Evolutionary conservation across 768 basidiomycete genomes (phyloP), one percentile per base, ranked within the genome.

Genomic region (Neoboletus magnificus): DNA sequence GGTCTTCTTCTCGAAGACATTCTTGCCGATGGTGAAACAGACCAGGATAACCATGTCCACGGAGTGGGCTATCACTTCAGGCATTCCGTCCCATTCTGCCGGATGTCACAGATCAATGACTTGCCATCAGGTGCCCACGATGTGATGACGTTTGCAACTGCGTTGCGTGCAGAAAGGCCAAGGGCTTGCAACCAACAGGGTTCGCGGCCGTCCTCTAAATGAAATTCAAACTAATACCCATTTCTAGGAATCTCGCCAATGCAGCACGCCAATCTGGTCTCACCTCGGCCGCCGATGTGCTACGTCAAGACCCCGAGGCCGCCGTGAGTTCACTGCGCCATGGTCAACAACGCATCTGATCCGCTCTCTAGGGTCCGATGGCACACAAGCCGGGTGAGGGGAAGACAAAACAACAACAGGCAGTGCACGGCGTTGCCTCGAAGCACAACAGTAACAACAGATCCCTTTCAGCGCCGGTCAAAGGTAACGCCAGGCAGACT

Each of bases 111-210:
- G 55, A 60, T 61, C 60, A 44, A 53, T 55, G 22, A 52, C 61
- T 55, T 48, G 48, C 45, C 48, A 42, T 27, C 58, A 91, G 88
- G 66, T 91, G 89, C 59, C 87, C 87, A 5, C 80, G 77, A 61
- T 91, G 89, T 56, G 73, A 78, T 48, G 82, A 79, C 60, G 71
- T 76, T 11, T 91, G 89, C 70, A 88, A 84, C 66, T 91, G 89
- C 58, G 74, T 78, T 40, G 68, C 66, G 5, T 91, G 89, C 70
- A 79, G 83, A 54, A 87, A 85, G 68, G 73, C 79, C 16, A 77
- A 82, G 65, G 87, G 86, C 22, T 71, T 86, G 30, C 76, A 77
- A 49, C 77, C 84, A 0, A 78, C 78, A 29, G 85, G 85, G 87
- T 87, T 60, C 20, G 81, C 67, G 18, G 23, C 30, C 15, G 40